phyloP scores from a whole-genome alignment of 352 stramenopile species.

The Phytophthora brassicae region DNA sequence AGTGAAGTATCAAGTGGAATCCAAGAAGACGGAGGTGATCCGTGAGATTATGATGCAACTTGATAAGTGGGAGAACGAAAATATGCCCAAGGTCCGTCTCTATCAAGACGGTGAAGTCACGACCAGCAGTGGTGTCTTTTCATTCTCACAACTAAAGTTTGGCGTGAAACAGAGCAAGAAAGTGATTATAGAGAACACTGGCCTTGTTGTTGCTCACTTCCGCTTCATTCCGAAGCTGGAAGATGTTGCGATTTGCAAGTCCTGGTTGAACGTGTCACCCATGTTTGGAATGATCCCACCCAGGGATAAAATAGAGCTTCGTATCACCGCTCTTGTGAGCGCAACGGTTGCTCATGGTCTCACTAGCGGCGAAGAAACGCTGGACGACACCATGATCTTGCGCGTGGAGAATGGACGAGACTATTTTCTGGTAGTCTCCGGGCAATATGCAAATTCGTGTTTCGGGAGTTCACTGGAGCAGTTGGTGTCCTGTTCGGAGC shows the following conservation, averaged over 20 bases:
- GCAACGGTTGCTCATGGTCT: constrained; percentile 88
- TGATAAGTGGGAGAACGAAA: constrained; percentile 96
- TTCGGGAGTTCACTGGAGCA: constrained; percentile 96
- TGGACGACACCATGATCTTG: constrained; percentile 97
- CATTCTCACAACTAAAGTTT: constrained; percentile 69
- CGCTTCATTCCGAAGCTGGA: constrained; percentile 92
- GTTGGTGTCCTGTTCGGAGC: constrained; percentile 89
- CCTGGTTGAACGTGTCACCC: constrained; percentile 91
- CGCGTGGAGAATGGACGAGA: constrained; percentile 95
- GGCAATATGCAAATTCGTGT: constrained; percentile 91
- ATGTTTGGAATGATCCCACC: constrained; percentile 89
- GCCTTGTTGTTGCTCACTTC: constrained; percentile 94
- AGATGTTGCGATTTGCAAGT: constrained; percentile 87
- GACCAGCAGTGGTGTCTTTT: constrained; percentile 59
- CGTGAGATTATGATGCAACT: constrained; percentile 94
- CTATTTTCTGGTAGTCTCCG: constrained; percentile 95
- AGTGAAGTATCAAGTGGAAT: constrained; percentile 91
- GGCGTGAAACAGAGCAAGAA: constrained; percentile 59
- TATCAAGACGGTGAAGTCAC: constrained; percentile 43
- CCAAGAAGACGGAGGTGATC: constrained; percentile 90
- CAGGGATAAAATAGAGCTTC: constrained; percentile 82
- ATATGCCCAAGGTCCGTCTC: constrained; percentile 92
- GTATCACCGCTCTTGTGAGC: constrained; percentile 91
- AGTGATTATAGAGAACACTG: constrained; percentile 89
- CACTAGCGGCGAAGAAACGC: constrained; percentile 87